These are phyloP conservation scores for Ceratocystis albifundus DNA, from an alignment of 2,329 filamentous ascomycete species.

Conservation along the genomic window DNA sequence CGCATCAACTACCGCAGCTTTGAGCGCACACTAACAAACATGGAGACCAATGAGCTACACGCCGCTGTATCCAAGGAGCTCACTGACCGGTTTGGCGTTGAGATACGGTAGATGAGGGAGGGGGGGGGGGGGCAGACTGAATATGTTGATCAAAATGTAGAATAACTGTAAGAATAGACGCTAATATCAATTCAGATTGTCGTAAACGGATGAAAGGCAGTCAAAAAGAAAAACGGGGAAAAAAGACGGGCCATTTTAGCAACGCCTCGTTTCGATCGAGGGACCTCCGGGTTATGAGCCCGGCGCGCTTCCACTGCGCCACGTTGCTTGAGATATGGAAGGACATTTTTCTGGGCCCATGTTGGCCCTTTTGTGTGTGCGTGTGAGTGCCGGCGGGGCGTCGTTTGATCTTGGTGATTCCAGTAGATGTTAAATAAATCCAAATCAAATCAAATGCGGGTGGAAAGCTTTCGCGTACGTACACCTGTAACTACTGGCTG, in stretches of 20 bases:
- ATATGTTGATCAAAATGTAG: slow-evolving; percentile 24
- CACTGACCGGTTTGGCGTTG: slow-evolving; percentile 61
- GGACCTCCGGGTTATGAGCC: slow-evolving; percentile 12
- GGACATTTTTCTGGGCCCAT: not conserved
- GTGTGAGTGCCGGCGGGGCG: too few species aligned
- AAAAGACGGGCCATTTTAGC: slow-evolving; percentile 29
- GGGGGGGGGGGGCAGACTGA: slow-evolving; percentile 25
- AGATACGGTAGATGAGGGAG: slow-evolving; percentile 43
- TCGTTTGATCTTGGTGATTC: too few species aligned
- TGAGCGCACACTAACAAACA: slow-evolving; percentile 78
- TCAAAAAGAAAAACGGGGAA: not conserved
- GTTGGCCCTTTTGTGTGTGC: not conserved
- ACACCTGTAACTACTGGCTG: too few species aligned
- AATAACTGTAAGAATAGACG: slow-evolving; percentile 4
- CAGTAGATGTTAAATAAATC: too few species aligned
- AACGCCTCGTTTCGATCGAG: slow-evolving; percentile 24
- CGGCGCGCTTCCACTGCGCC: slow-evolving; percentile 23
- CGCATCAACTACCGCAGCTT: slow-evolving; percentile 87
- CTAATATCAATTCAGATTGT: not conserved
- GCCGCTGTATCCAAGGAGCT: slow-evolving; percentile 52
- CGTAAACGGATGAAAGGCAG: not conserved
- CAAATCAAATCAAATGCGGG: too few species aligned
- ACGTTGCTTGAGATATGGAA: slow-evolving; percentile 17
- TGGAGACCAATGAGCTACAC: slow-evolving; percentile 68
- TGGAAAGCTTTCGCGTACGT: not conserved